Base-by-base conservation (phyloP, 2,329 filamentous ascomycete species). In the Cladobotryum protrusum region DNA sequence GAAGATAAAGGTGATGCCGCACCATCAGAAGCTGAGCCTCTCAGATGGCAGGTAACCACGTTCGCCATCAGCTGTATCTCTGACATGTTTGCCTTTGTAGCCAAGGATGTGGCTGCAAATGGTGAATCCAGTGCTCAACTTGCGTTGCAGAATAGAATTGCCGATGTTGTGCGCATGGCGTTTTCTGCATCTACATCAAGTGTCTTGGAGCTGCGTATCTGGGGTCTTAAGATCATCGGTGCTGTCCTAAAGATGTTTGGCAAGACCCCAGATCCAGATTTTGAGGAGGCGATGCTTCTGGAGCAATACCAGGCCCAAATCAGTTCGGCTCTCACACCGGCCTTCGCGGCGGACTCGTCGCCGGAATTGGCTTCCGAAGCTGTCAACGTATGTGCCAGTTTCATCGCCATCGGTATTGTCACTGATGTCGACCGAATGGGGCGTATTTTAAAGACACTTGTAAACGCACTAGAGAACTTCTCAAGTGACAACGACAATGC, bases 281-380 rank as follows among this genome's bases (percentile, higher is more conserved):
- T 99, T 63, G 82, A 92, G n/a, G 93, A 99, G 68, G 93, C 88
- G 1, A 95, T 95, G 70, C 77, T 99, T 14, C 78, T 99, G 4
- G 95, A 99, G 67, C 93, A 99, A 67, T 99, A 99, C 62, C 95
- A 99, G 68, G 93, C 93, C 5, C 93, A 99, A 64, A 99, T 99
- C 63, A 91, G 91, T 61, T 97, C 93, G 15, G 93, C 93, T 1
- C 76, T 99, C 54, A 99, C 95, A 0, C 93, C 93, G 3, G 95
- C 93, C 0, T 99, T 99, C 69, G 91, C 93, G 1, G 86, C 85
- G 3, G 93, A 99, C 66, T 99, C 93, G 0, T 96, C 92, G 1
- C 91, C 95, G 1, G 93, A 99, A 66, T 76, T 99, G 14, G 95
- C 93, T 7, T 91, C 93, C 0, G 92, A 96, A 64, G 93, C 95